These are phyloP conservation scores for Aeminium ludgeri DNA, from an alignment of 495 filamentous ascomycete genomes.

Conservation along the genomic window DNA sequence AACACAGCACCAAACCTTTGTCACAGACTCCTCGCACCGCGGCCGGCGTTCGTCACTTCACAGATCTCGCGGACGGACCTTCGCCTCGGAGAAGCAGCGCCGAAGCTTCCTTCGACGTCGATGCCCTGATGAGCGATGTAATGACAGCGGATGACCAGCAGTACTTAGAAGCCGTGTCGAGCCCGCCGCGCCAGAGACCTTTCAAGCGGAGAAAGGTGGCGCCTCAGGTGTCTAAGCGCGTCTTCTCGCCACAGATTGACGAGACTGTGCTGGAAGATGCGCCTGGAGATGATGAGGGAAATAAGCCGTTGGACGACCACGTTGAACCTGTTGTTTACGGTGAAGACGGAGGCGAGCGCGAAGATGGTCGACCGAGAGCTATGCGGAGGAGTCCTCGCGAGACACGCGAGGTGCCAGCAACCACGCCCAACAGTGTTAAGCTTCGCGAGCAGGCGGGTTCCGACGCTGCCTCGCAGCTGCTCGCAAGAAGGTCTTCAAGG, in stretches of 20 bases:
- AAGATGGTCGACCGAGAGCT: not conserved
- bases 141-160: constrained; percentile 17
- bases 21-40: constrained; percentile 10
- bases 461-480: constrained; percentile 10
- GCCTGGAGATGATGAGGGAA: not conserved
- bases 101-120: constrained; percentile 12
- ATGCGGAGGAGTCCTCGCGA: constrained; percentile 7
- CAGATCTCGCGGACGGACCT: constrained; percentile 22
- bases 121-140: constrained; percentile 17
- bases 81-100: constrained; percentile 10
- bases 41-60: constrained; percentile 14
- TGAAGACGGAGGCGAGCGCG: not conserved
- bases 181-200: constrained; percentile 1
- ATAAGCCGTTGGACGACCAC: no score
- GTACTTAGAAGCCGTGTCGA: constrained; percentile 10
- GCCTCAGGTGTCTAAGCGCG: not conserved
- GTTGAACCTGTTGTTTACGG: not conserved
- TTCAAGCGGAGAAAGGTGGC: constrained; percentile 8
- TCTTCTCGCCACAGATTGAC: no score
- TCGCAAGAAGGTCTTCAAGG: constrained; percentile 3
- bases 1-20: constrained; percentile 2
- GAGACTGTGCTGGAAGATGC: not conserved
- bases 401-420: constrained; percentile 1
- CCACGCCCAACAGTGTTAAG: constrained; percentile 14
- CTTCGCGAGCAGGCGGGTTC: constrained; percentile 15